Percentiles rank a stretch among this genome's conserved stretches.
phyloP scores from a whole-genome alignment of 768 basidiomycete genomes.

The Hypholoma fasciculare region DNA sequence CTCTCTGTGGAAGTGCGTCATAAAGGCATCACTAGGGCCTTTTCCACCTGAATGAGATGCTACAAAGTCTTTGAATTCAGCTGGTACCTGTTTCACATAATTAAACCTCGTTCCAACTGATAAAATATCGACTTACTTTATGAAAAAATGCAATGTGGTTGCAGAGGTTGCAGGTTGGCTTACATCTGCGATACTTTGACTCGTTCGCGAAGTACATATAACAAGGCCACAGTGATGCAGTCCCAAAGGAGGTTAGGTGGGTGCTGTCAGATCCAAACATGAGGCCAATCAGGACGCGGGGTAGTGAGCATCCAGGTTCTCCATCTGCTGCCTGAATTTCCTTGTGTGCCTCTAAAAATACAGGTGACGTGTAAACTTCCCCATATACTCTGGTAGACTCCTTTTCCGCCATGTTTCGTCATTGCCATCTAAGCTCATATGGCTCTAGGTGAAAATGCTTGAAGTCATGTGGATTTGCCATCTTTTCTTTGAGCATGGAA shows the following conservation, averaged over 20 bases:
- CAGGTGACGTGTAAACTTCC: no score
- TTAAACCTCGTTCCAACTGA: no score
- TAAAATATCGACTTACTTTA: no score
- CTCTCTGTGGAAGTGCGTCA: conserved; percentile 27
- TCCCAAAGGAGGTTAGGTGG: background rate
- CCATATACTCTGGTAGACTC: no score
- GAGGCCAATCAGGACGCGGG: background rate
- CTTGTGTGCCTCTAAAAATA: background rate
- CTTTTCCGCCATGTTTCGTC: no score
- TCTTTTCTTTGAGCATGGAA: no score
- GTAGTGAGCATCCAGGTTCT: background rate
- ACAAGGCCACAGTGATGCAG: background rate
- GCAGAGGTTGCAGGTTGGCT: background rate
- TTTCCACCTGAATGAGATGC: background rate
- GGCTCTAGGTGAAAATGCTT: no score
- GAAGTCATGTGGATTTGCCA: no score
- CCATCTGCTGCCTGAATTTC: background rate
- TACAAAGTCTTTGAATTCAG: background rate
- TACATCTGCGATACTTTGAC: background rate
- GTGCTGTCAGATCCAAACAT: background rate
- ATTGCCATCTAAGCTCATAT: no score
- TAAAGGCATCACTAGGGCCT: background rate
- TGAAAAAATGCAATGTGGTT: background rate
- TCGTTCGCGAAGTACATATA: background rate
- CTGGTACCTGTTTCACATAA: no score